phyloP scores from a whole-genome alignment of 306 rosid genomes.

The Crotalaria pallida region DNA sequence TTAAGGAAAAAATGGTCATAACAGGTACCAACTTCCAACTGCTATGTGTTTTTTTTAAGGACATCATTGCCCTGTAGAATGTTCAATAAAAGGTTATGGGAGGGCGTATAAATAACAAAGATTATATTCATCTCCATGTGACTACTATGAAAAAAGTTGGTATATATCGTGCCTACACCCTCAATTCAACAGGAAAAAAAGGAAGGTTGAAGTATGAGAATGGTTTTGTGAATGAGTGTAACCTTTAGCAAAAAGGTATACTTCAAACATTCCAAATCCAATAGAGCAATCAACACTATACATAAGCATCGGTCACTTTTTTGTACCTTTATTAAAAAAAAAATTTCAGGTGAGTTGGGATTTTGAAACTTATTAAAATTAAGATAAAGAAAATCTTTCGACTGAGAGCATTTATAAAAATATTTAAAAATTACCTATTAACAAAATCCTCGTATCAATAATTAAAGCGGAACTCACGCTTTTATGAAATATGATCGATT shows the following conservation, averaged over 20 bases:
- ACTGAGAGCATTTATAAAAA: too few relatives aligned
- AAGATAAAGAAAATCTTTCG: too few relatives aligned
- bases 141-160: constrained; percentile 24
- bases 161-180: constrained; percentile 31
- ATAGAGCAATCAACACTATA: constrained; percentile 15
- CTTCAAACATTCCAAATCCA: constrained; percentile 17
- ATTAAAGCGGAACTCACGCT: too few relatives aligned
- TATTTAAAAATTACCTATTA: too few relatives aligned
- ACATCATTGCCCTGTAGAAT: constrained; percentile 30
- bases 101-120: constrained; percentile 34
- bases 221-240: constrained; percentile 32
- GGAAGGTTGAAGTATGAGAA: constrained; percentile 5
- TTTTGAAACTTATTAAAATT: too few relatives aligned
- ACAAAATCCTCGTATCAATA: too few relatives aligned
- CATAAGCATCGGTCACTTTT: not conserved
- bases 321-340: too few relatives aligned
- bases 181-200: constrained; percentile 8
- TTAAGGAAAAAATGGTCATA: constrained; percentile 10
- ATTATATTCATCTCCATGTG: constrained; percentile 39
- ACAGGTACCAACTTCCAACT: constrained; percentile 34
- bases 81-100: constrained; percentile 6
- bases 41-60: constrained; percentile 27
- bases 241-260: constrained; percentile 30
- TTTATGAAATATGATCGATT: too few relatives aligned
- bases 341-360: too few relatives aligned